phyloP scores from a whole-genome alignment of 768 basidiomycete genomes.

The Phylloporus scabripes region DNA sequence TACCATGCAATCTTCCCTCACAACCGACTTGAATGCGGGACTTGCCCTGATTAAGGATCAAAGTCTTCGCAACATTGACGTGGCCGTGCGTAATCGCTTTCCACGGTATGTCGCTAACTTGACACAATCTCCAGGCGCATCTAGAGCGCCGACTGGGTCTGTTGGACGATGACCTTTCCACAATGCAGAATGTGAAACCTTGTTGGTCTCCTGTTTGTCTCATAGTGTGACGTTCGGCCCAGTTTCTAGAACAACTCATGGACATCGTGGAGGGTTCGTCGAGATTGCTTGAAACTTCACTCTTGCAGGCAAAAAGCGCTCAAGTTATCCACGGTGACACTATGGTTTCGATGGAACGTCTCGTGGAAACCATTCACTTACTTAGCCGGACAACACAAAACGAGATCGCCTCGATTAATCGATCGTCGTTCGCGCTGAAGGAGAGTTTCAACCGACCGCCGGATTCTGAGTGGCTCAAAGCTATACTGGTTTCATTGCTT shows the following conservation, averaged over 20 bases:
- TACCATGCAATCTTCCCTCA: constrained; percentile 21
- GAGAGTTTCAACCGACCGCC: constrained; percentile 22
- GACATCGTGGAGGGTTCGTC: constrained; percentile 20
- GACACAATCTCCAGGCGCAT: constrained; percentile 23
- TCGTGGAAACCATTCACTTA: constrained; percentile 33
- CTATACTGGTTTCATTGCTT: constrained; percentile 9
- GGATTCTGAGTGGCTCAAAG: constrained; percentile 20
- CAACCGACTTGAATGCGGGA: constrained; percentile 20
- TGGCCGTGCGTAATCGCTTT: constrained; percentile 16
- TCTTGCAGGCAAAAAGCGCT: constrained; percentile 28
- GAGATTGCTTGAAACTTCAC: constrained; percentile 28
- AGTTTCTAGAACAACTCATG: constrained; percentile 21
- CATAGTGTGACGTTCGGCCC: constrained; percentile 12
- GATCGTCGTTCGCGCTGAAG: constrained; percentile 32
- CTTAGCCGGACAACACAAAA: constrained; percentile 36
- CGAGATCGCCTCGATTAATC: constrained; percentile 46
- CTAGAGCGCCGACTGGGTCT: constrained; percentile 26
- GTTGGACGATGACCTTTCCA: constrained; percentile 20
- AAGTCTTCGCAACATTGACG: constrained; percentile 24
- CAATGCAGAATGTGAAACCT: constrained; percentile 29
- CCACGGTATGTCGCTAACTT: constrained; percentile 1
- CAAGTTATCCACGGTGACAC: constrained; percentile 35
- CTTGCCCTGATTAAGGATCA: constrained; percentile 26
- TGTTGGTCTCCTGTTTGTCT: constrained; percentile 4
- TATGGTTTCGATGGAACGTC: constrained; percentile 30